Evolutionary conservation across 495 filamentous ascomycete species (phyloP).

Genomic region (Aspergillus sparsus): DNA sequence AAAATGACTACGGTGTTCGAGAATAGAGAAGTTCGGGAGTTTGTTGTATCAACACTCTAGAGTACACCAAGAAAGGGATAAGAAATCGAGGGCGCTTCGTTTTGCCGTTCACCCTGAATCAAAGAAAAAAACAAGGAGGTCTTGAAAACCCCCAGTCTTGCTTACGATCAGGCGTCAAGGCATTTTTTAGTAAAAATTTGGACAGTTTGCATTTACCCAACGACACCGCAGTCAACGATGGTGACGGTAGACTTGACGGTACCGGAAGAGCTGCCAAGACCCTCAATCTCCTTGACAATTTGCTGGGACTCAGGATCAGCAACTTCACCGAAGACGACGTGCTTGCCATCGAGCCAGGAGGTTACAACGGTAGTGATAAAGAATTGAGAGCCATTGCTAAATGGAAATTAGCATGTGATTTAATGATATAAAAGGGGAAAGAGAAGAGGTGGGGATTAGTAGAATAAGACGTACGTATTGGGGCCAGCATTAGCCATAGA

Average conservation of each 20-base stretch:
- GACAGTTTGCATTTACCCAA: constrained; percentile 48
- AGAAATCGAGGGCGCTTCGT: background rate
- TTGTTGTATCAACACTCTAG: constrained; percentile 29
- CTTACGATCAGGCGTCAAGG: constrained; percentile 7
- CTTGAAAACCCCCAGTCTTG: background rate
- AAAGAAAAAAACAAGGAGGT: no score
- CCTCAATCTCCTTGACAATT: constrained; percentile 74
- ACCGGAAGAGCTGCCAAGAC: constrained; percentile 62
- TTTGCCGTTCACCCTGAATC: background rate
- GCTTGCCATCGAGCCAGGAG: constrained; percentile 91
- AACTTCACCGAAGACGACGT: constrained; percentile 98
- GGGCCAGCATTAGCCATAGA: constrained; percentile 98
- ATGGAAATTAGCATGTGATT: background rate
- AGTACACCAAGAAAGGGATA: constrained; percentile 29
- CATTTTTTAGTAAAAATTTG: constrained; percentile 2
- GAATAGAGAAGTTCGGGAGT: constrained; percentile 8
- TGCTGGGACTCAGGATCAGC: constrained; percentile 61
- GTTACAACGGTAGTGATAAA: constrained; percentile 95
- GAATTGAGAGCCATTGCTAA: constrained; percentile 96
- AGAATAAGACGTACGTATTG: constrained; percentile 60
- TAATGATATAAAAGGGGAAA: constrained; percentile 13
- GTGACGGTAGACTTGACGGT: constrained; percentile 61
- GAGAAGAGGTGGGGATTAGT: background rate
- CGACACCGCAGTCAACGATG: constrained; percentile 66
- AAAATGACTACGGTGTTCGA: background rate